Base-by-base conservation (phyloP, 495 filamentous ascomycete species). In the Glarea lozoyensis region DNA sequence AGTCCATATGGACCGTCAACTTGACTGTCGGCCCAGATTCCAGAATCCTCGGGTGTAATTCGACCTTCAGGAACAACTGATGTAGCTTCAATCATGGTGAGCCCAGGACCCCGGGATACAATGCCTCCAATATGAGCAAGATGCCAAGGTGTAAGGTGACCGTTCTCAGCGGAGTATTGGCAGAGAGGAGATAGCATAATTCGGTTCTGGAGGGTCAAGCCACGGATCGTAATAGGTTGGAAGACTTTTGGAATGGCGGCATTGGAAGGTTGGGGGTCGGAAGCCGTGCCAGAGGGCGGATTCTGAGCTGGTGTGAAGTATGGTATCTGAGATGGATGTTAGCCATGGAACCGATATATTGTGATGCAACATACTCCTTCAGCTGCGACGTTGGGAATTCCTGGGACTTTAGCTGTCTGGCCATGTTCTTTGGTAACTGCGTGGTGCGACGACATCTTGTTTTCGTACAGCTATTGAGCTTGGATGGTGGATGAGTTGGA, bases 21-120 rank as follows among this genome's bases (percentile, higher is more conserved):
- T 45, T 88, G 86, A 1, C 65, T 68, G 56, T 90, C 85, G 35
- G 76, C 67, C 85, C 84, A 92, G 13, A 90, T 57, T 4, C 86
- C 85, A 2, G 66, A 55, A 50, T 81, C 78, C 46, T 84, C 67
- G 0, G 85, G 85, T 1, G 82, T 80, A 62, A 90, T 89, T 2
- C 86, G 69, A n/a, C 86, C 86, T 45, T 87, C 68, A 6, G 84
- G 67, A 1, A 68, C 56, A 6, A 90, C 81, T 18, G 75, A 70
- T 0, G 82, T 85, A 10, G 84, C 82, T 61, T 92, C 86, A 22
- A 88, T 69, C 47, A 87, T 77, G 33, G 76, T 57, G 7, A 86
- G 63, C 1, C 77, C 81, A 0, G 82, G 72, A 6, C 86, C 86
- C n/a, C 79, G 73, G 46, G 68, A 64, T 23, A 73, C 68, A 42